Conservation (phyloP, 495 filamentous ascomycete genomes). For the Penicillium fimorum region DNA sequence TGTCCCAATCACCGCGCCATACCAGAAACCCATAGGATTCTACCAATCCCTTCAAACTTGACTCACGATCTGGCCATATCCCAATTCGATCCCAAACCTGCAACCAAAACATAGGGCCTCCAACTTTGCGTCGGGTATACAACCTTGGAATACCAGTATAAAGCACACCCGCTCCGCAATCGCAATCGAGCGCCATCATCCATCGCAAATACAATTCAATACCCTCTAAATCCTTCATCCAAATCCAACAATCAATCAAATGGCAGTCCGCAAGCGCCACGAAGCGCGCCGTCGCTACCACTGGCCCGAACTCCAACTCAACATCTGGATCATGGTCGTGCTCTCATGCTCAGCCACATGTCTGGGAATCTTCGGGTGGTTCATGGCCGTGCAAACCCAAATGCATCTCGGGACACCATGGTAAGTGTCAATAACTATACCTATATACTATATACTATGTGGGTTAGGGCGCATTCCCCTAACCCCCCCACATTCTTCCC, state of each 20-base stretch:
- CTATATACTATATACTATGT: not conserved
- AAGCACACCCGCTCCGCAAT: not conserved
- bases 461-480: not conserved
- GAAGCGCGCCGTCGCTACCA: slow-evolving; percentile 65
- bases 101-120: slow-evolving; percentile 8
- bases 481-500: not conserved
- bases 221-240: too few relatives aligned
- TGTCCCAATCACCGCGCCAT: slow-evolving; percentile 17
- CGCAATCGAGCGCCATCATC: not conserved
- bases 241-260: slow-evolving; percentile 2
- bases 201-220: not conserved
- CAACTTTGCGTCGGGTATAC: slow-evolving; percentile 4
- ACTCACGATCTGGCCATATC: not conserved
- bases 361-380: slow-evolving; percentile 82
- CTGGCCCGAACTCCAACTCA: slow-evolving; percentile 92
- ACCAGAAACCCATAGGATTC: slow-evolving; percentile 1
- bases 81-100: not conserved
- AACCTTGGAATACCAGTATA: slow-evolving; percentile 1
- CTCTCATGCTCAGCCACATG: slow-evolving; percentile 73
- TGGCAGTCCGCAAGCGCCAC: slow-evolving; percentile 27
- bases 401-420: slow-evolving; percentile 75
- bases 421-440: slow-evolving; percentile 47
- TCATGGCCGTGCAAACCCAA: slow-evolving; percentile 74
- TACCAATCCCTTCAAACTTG: not conserved
- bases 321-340: slow-evolving; percentile 89